Evolutionary conservation across 139 green algal species (phyloP).

Genomic region (Chlorella sorokiniana): DNA sequence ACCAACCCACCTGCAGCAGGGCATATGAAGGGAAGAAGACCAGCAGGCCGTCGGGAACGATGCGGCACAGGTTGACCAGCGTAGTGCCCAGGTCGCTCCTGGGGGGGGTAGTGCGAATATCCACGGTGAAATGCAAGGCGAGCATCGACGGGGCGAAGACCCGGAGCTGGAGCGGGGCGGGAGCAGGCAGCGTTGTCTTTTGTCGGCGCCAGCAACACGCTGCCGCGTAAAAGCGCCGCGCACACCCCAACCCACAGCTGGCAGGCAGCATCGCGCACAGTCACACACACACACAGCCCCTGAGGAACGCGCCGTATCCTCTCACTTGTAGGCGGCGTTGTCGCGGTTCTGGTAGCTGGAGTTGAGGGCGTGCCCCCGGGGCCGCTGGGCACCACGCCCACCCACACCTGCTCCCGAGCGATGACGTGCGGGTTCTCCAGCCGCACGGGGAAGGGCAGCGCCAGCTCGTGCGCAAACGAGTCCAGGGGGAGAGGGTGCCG

Average conservation of each 20-base stretch:
- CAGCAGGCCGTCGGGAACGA: conserved; percentile 91
- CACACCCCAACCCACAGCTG: not conserved
- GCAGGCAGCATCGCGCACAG: not conserved
- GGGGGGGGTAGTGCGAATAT: not conserved
- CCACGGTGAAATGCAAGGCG: not conserved
- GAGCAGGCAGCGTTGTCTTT: too few relatives aligned
- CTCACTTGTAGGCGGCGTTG: conserved; percentile 59
- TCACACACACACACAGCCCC: not conserved
- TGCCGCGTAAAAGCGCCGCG: too few relatives aligned
- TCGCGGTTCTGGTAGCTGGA: conserved; percentile 81
- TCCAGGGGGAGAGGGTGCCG: conserved; percentile 90
- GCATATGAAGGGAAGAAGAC: conserved; percentile 97
- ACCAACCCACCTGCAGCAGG: conserved; percentile 51
- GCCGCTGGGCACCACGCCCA: conserved; percentile 81
- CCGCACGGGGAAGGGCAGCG: conserved; percentile 80
- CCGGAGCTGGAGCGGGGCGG: too few relatives aligned
- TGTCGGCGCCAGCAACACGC: too few relatives aligned
- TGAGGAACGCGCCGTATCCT: not conserved
- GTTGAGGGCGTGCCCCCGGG: conserved; percentile 81
- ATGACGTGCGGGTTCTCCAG: conserved; percentile 85
- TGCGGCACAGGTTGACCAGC: conserved; percentile 83
- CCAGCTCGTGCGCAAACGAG: conserved; percentile 89
- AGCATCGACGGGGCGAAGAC: too few relatives aligned
- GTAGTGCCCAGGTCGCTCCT: conserved; percentile 76
- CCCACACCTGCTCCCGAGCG: conserved; percentile 68